Percentiles rank a stretch among this genome's conserved stretches.
phyloP scores from a whole-genome alignment of 2,329 filamentous ascomycete species.

The Stemphylium vesicarium region DNA sequence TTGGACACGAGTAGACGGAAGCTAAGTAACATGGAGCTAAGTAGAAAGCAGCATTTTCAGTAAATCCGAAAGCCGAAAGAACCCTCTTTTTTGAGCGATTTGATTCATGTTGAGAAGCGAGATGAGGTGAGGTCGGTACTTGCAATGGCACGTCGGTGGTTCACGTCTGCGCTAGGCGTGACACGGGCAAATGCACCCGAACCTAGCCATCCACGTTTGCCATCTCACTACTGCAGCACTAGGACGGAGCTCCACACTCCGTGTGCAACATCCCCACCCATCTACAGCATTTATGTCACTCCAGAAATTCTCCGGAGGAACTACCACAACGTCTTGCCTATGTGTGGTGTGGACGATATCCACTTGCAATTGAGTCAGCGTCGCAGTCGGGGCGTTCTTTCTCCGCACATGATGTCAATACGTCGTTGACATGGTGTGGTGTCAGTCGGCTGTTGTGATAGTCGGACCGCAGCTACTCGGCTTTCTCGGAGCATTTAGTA shows the following conservation, averaged over 20 bases:
- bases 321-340: not conserved
- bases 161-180: not conserved
- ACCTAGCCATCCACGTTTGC: not conserved
- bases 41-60: too few relatives aligned
- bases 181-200: not conserved
- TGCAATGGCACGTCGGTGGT: not conserved
- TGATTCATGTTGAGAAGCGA: not conserved
- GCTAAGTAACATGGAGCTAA: not conserved
- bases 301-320: not conserved
- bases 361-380: not conserved
- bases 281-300: not conserved
- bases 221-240: not conserved
- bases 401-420: constrained; percentile 15
- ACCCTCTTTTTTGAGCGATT: not conserved
- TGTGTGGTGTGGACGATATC: constrained; percentile 3
- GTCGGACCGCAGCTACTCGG: constrained; percentile 4
- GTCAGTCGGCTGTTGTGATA: not conserved
- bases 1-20: not conserved
- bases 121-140: not conserved
- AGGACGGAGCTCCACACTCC: not conserved
- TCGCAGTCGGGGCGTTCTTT: constrained; percentile 3
- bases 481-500: not conserved
- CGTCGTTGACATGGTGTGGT: not conserved
- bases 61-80: not conserved
- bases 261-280: not conserved